These are phyloP conservation scores for Nyssa sinensis DNA, from an alignment of 148 eudicot species.

Conservation along the genomic window DNA sequence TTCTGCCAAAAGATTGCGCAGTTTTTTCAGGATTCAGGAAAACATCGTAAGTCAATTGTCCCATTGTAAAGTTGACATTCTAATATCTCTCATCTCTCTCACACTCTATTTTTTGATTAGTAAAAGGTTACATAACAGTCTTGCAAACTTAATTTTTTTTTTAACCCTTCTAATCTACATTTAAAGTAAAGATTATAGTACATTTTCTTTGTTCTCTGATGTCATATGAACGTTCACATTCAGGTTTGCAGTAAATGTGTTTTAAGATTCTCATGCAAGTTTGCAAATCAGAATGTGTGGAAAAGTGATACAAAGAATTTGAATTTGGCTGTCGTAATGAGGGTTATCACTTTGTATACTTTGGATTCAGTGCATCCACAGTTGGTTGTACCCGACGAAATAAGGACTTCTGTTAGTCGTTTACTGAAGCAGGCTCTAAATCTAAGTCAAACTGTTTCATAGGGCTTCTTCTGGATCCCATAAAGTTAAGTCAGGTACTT, in stretches of 20 bases:
- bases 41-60: conserved; percentile 41
- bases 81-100: no score
- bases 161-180: background rate
- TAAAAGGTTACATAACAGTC: no score
- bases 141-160: background rate
- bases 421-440: conserved; percentile 50
- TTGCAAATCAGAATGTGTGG: conserved; percentile 41
- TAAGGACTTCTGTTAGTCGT: conserved; percentile 52
- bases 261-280: conserved; percentile 60
- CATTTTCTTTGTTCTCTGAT: background rate
- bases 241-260: conserved; percentile 71
- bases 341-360: conserved; percentile 59
- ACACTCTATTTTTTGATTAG: no score
- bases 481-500: background rate
- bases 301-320: conserved; percentile 33
- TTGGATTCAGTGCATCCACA: conserved; percentile 49
- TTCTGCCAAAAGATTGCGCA: conserved; percentile 65
- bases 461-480: conserved; percentile 10
- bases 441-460: conserved; percentile 36
- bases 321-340: conserved; percentile 49
- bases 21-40: conserved; percentile 51
- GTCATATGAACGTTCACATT: background rate
- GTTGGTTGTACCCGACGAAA: conserved; percentile 50
- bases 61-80: background rate
- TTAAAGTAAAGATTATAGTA: background rate